A percentile compares a stretch with the other conserved stretches of the same genome.
These are phyloP conservation scores for Rhexocercosporidium sp. DNA, from an alignment of 2,329 filamentous ascomycete genomes.

Conservation along the genomic window DNA sequence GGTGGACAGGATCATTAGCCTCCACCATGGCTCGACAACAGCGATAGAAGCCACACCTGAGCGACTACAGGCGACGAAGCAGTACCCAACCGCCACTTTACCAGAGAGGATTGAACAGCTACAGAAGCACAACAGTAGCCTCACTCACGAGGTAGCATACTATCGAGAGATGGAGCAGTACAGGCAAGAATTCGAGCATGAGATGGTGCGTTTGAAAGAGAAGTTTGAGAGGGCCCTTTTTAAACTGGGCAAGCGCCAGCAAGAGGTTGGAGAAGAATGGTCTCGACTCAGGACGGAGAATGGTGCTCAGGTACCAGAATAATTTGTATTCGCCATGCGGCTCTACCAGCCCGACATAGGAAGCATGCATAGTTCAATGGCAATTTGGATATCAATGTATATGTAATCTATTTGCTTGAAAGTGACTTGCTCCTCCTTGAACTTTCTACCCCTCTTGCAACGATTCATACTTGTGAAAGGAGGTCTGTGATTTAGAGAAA, in stretches of 20 bases:
- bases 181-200: constrained; percentile 23
- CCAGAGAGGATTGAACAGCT: constrained; percentile 24
- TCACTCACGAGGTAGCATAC: constrained; percentile 26
- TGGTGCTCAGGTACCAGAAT: constrained; percentile 2
- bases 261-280: constrained; percentile 18
- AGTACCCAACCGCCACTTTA: constrained; percentile 21
- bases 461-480: not conserved
- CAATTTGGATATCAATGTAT: not conserved
- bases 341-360: not conserved
- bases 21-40: constrained; percentile 21
- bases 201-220: constrained; percentile 11
- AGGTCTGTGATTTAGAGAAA: not conserved
- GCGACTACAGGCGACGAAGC: constrained; percentile 24
- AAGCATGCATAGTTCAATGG: constrained; percentile 10
- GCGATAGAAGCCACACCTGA: constrained; percentile 23
- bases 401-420: constrained; percentile 1
- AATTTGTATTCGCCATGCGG: constrained; percentile 4
- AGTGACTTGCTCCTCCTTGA: not conserved
- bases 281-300: constrained; percentile 15
- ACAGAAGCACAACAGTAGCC: constrained; percentile 20
- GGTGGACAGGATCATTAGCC: constrained; percentile 24
- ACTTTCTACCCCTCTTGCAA: not conserved
- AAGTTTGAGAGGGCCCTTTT: constrained; percentile 19
- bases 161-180: constrained; percentile 24
- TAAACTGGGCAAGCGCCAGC: constrained; percentile 19